Evolutionary conservation across 2,329 filamentous ascomycete genomes (phyloP).

Genomic region (Pseudogymnoascus destructans): DNA sequence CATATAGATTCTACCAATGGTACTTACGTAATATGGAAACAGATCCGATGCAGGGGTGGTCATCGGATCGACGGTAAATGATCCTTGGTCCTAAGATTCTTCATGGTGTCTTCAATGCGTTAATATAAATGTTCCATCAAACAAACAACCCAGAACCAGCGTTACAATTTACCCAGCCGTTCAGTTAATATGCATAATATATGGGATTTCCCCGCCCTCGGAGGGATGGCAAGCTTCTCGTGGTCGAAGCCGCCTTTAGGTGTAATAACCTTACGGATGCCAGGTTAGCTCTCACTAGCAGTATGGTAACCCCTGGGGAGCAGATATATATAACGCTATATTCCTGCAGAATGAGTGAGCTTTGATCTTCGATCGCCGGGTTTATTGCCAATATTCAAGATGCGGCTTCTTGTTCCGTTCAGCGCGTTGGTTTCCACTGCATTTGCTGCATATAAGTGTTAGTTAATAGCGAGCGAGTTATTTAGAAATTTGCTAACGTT

Average conservation of each 20-base stretch:
- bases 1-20: background rate
- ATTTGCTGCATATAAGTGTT: background rate
- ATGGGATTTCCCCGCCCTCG: background rate
- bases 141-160: background rate
- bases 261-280: background rate
- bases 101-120: background rate
- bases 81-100: conserved; percentile 6
- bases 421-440: conserved; percentile 4
- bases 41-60: background rate
- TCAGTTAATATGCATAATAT: background rate
- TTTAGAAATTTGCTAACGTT: background rate
- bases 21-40: conserved; percentile 1
- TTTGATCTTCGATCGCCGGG: background rate
- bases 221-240: background rate
- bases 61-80: conserved; percentile 7
- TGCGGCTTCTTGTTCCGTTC: conserved; percentile 1
- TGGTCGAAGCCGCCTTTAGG: background rate
- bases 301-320: background rate
- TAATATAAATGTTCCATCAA: conserved; percentile 8
- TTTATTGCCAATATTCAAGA: background rate
- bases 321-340: background rate
- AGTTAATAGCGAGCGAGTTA: background rate
- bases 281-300: background rate
- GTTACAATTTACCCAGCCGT: background rate
- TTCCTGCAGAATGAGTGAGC: background rate